phyloP scores from a whole-genome alignment of 257 asterid species.

The Leonotis leonurus region DNA sequence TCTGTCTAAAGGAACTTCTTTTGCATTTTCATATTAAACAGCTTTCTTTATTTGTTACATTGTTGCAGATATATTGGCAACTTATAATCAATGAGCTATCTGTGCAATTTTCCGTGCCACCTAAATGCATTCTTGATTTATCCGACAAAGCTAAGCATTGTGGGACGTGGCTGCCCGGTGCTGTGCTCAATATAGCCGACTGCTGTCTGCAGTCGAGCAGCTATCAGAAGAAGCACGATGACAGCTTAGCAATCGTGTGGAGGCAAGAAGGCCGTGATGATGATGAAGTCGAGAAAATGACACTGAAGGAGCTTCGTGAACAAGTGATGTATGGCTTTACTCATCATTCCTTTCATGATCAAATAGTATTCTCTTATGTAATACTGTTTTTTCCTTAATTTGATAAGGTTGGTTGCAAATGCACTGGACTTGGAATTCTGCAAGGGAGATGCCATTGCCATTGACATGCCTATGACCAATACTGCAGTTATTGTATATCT shows the following conservation, averaged over 20 bases:
- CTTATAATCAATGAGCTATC: constrained; percentile 54
- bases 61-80: constrained; percentile 69
- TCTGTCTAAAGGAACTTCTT: background rate
- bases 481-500: constrained; percentile 79
- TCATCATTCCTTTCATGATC: background rate
- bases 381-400: background rate
- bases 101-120: constrained; percentile 45
- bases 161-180: constrained; percentile 89
- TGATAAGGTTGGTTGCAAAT: constrained; percentile 82
- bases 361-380: background rate
- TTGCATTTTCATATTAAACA: background rate
- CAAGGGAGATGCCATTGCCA: constrained; percentile 85
- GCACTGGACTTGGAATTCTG: constrained; percentile 55
- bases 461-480: constrained; percentile 94
- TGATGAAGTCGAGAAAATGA: constrained; percentile 33
- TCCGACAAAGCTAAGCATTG: constrained; percentile 52
- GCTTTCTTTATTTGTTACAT: background rate
- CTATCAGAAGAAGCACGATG: constrained; percentile 48
- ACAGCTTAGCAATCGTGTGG: constrained; percentile 66
- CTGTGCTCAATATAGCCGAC: constrained; percentile 72
- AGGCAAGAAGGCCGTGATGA: constrained; percentile 69
- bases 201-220: constrained; percentile 58
- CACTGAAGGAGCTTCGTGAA: constrained; percentile 70
- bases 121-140: constrained; percentile 60
- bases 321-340: constrained; percentile 72